phyloP scores from a whole-genome alignment of 2,329 filamentous ascomycete species.

The Didymosphaeria variabile region DNA sequence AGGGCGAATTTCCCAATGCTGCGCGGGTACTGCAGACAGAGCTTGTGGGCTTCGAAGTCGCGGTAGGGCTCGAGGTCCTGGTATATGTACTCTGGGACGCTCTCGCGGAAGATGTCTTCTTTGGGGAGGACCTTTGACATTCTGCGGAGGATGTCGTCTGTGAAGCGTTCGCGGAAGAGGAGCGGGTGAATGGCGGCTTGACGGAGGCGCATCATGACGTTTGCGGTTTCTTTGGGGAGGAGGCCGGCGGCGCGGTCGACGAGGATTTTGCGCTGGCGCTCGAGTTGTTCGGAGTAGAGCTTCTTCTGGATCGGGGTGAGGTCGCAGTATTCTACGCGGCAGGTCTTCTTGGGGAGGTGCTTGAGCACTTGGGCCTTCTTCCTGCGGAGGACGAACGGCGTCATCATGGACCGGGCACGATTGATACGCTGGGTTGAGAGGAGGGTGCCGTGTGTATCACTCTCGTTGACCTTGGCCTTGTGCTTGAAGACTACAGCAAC shows the following conservation, averaged over 20 bases:
- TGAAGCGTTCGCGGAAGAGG: conserved; percentile 83
- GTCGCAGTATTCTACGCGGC: conserved; percentile 80
- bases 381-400: conserved; percentile 91
- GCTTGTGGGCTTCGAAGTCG: conserved; percentile 69
- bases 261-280: conserved; percentile 67
- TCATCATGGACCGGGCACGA: conserved; percentile 88
- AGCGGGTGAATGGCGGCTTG: conserved; percentile 93
- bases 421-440: conserved; percentile 87
- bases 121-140: conserved; percentile 82
- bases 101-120: conserved; percentile 65
- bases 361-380: conserved; percentile 91
- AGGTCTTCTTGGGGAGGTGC: conserved; percentile 82
- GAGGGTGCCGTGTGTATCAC: conserved; percentile 75
- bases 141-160: conserved; percentile 75
- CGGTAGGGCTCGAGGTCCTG: conserved; percentile 64
- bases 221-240: conserved; percentile 62
- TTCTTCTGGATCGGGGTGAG: conserved; percentile 76
- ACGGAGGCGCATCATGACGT: conserved; percentile 83
- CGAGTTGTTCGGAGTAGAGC: conserved; percentile 77
- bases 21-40: conserved; percentile 62
- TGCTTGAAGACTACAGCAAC: conserved; percentile 90
- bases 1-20: conserved; percentile 66
- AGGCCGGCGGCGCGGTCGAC: conserved; percentile 66
- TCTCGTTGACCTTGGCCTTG: conserved; percentile 84
- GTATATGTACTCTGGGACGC: conserved; percentile 61